phyloP scores from a whole-genome alignment of 495 filamentous ascomycete genomes.

The Trichoderma erinaceum region DNA sequence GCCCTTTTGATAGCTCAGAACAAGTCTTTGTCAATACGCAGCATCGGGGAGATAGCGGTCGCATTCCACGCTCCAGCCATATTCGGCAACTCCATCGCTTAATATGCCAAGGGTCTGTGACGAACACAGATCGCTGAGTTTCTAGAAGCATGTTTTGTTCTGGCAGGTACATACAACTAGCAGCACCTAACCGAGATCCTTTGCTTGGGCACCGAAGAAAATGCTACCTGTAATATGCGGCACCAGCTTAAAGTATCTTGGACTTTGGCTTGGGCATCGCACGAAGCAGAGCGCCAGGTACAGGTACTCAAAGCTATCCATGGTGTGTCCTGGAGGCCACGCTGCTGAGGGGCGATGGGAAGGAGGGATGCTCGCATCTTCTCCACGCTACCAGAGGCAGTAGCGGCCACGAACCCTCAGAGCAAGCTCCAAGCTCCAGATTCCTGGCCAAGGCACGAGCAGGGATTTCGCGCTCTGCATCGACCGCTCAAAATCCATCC shows the following conservation, averaged over 20 bases:
- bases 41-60: no score
- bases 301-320: not conserved
- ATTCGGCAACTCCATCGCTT: not conserved
- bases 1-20: not conserved
- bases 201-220: not conserved
- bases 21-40: not conserved
- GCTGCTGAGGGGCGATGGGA: not conserved
- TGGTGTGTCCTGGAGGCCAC: not conserved
- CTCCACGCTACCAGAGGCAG: slow-evolving; percentile 3
- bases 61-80: not conserved
- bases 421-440: not conserved
- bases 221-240: not conserved
- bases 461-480: not conserved
- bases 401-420: not conserved
- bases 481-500: not conserved
- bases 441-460: not conserved
- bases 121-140: not conserved
- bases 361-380: slow-evolving; percentile 2
- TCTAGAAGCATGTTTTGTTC: slow-evolving; percentile 1
- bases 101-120: not conserved
- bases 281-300: not conserved
- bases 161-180: not conserved
- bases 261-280: not conserved
- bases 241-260: not conserved
- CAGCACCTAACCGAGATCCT: not conserved